phyloP scores from a whole-genome alignment of 139 green algal species.

The Choricystis sp. region DNA sequence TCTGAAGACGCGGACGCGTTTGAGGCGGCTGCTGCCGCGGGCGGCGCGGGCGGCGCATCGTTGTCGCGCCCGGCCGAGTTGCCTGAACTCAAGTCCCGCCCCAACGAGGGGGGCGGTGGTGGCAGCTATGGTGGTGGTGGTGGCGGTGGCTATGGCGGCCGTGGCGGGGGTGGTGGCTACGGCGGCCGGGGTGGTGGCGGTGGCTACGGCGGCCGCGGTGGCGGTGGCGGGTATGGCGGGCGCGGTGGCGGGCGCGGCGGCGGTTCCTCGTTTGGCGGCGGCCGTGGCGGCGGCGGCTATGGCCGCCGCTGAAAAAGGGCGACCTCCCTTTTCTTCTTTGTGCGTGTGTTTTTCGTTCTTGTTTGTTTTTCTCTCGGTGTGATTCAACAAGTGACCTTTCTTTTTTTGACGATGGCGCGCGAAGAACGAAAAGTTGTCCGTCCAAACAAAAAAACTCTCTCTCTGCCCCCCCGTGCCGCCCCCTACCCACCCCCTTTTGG shows the following conservation, averaged over 20 bases:
- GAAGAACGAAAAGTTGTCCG: too few relatives aligned
- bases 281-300: conserved; percentile 2
- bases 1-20: conserved; percentile 15
- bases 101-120: conserved; percentile 5
- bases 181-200: conserved; percentile 10
- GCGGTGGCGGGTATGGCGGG: conserved; percentile 2
- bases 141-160: conserved; percentile 3
- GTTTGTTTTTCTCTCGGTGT: conserved; percentile 2
- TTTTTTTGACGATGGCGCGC: too few relatives aligned
- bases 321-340: not conserved
- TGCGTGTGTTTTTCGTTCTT: conserved; percentile 5
- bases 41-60: conserved; percentile 2
- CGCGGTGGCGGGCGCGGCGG: conserved; percentile 1
- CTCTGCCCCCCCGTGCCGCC: too few relatives aligned
- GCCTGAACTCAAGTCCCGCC: conserved; percentile 37
- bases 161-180: conserved; percentile 8
- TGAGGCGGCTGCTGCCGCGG: not conserved
- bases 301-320: not conserved
- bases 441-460: conserved; percentile 2
- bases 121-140: conserved; percentile 10
- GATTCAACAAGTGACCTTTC: too few relatives aligned
- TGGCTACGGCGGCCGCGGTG: conserved; percentile 6
- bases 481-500: too few relatives aligned
- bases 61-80: conserved; percentile 19
- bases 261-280: not conserved